phyloP scores from a whole-genome alignment of 2,329 filamentous ascomycete species.

The Pseudogymnoascus sp. region DNA sequence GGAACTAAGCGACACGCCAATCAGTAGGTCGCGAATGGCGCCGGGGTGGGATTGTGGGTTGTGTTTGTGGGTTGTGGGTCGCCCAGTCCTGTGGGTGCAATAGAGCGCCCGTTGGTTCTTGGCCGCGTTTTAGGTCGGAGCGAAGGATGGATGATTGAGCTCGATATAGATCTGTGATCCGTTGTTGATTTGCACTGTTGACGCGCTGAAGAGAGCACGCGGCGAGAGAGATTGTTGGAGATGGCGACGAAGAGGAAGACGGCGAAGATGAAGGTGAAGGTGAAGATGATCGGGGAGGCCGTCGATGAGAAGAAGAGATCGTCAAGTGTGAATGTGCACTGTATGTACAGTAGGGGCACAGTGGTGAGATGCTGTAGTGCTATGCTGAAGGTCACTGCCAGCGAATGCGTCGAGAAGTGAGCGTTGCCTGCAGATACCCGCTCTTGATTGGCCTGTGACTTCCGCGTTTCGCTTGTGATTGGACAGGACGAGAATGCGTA shows the following conservation, averaged over 20 bases:
- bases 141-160: background rate
- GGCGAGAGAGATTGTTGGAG: background rate
- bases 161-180: background rate
- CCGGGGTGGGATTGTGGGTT: background rate
- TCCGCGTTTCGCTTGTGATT: background rate
- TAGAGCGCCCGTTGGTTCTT: conserved; percentile 4
- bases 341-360: background rate
- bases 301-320: background rate
- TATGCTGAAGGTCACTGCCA: background rate
- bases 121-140: conserved; percentile 1
- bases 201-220: background rate
- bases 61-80: background rate
- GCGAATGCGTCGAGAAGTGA: background rate
- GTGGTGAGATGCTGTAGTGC: background rate
- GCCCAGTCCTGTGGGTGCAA: conserved; percentile 4
- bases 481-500: background rate
- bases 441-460: background rate
- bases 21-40: background rate
- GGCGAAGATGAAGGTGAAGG: background rate
- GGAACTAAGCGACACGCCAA: conserved; percentile 4
- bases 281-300: background rate
- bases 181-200: background rate
- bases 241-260: background rate
- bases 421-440: background rate
- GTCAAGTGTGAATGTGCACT: conserved; percentile 1